Evolutionary conservation across 192 early-diverging fungal genomes (phyloP), one percentile per base, ranked within the genome.

Genomic region (Endogone sp.): DNA sequence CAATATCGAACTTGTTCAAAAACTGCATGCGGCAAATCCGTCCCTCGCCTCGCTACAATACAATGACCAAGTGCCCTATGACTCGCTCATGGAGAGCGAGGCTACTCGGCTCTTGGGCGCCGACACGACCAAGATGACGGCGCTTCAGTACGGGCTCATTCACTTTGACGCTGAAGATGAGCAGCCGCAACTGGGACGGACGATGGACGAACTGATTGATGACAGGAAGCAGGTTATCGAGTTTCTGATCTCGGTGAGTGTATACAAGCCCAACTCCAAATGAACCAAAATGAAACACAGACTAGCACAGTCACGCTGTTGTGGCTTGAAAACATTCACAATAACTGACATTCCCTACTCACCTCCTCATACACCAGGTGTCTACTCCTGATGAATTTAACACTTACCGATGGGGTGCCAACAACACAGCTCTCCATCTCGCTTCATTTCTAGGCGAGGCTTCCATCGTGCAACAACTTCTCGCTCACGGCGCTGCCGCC

Each of bases 371-470:
- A 49, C 25, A 16, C 16, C 26, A 67, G 65, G 59, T 9, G 31
- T 67, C 65, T 23, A 67, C 56, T 13, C 49, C 65, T 4, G 31
- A 55, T 6, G 63, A 71, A 4, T 32, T 71, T 9, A 71, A 71
- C 60, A 58, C 63, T 2, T 65, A 21, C 60, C 60, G 30, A 25
- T 71, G 70, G 70, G 70, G 70, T n/a, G 26, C 63, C 23, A 56
- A 67, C 6, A 75, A 71, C 59, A 71, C 74, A 3, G 71, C 74
- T 3, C 26, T 75, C 22, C 74, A 75, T 61, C 26, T 75, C 2
- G 63, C 62, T 3, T 60, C 65, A 29, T 65, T 71, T 23, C 60
- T 75, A 2, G 69, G 69, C 0, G 61, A 75, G 25, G 3, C n/a
- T 8, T n/a, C 65, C 21, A 31, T 75, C 16, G 60, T 44, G 6